phyloP scores from a whole-genome alignment of 2,329 filamentous ascomycete genomes.

The Penicillium sp. region DNA sequence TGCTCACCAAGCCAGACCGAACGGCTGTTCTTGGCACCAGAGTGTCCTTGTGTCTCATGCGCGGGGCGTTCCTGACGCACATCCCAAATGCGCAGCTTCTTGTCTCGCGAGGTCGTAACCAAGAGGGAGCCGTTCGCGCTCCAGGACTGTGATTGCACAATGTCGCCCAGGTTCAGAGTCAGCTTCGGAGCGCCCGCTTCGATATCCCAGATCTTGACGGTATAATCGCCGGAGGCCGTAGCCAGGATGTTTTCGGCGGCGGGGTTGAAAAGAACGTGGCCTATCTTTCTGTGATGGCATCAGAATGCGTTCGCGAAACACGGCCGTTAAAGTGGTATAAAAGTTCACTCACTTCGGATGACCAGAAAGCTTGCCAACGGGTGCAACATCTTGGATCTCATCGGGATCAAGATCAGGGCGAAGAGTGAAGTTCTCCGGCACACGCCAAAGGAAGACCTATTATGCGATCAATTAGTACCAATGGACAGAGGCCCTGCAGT shows the following conservation, averaged over 20 bases:
- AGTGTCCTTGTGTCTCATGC: slow-evolving; percentile 75
- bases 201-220: slow-evolving; percentile 92
- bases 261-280: slow-evolving; percentile 95
- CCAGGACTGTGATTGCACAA: slow-evolving; percentile 93
- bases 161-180: slow-evolving; percentile 75
- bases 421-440: slow-evolving; percentile 77
- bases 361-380: slow-evolving; percentile 70
- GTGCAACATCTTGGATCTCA: slow-evolving; percentile 70
- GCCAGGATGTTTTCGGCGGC: slow-evolving; percentile 91
- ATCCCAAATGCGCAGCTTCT: slow-evolving; percentile 97
- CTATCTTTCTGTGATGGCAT: slow-evolving; percentile 95
- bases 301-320: too few species aligned
- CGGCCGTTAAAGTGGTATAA: too few species aligned
- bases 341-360: slow-evolving; percentile 92
- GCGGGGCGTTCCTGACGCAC: slow-evolving; percentile 82
- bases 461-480: slow-evolving; percentile 19
- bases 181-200: slow-evolving; percentile 65
- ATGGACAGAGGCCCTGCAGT: too few species aligned
- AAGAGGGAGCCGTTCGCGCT: slow-evolving; percentile 78
- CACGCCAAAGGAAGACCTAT: slow-evolving; percentile 91
- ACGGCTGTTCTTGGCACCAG: slow-evolving; percentile 93
- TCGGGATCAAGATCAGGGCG: slow-evolving; percentile 66
- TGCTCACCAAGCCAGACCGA: slow-evolving; percentile 96
- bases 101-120: slow-evolving; percentile 90
- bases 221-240: slow-evolving; percentile 88